Evolutionary conservation across 495 filamentous ascomycete genomes (phyloP).

Genomic region (Hyaloscypha finlandica): DNA sequence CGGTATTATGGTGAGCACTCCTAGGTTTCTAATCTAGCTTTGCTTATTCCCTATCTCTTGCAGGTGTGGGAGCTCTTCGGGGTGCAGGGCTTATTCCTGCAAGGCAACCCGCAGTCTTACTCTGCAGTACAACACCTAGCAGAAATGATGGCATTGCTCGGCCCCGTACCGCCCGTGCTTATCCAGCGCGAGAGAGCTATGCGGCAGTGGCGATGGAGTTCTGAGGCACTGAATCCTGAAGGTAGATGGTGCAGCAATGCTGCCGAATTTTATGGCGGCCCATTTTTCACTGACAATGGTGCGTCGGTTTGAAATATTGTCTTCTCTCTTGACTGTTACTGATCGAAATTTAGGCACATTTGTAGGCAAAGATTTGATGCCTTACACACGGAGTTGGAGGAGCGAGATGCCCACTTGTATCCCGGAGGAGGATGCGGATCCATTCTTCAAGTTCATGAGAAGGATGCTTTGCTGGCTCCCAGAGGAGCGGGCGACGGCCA

Average conservation of each 20-base stretch:
- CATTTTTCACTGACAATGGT: conserved; percentile 32
- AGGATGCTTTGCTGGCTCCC: conserved; percentile 53
- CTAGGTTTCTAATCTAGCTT: conserved; percentile 2
- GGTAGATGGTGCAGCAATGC: conserved; percentile 24
- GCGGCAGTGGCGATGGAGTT: conserved; percentile 24
- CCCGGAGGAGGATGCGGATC: conserved; percentile 38
- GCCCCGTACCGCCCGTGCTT: conserved; percentile 35
- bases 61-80: conserved; percentile 41
- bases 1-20: conserved; percentile 33
- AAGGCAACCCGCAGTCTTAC: conserved; percentile 31
- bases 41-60: conserved; percentile 16
- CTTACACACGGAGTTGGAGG: background rate
- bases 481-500: conserved; percentile 45
- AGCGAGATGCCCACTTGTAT: conserved; percentile 20
- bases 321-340: background rate
- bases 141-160: conserved; percentile 42
- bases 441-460: conserved; percentile 45
- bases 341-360: background rate
- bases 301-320: conserved; percentile 1
- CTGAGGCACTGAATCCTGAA: conserved; percentile 14
- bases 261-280: conserved; percentile 24
- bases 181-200: conserved; percentile 28
- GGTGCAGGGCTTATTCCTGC: conserved; percentile 35
- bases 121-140: conserved; percentile 37
- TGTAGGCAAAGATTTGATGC: conserved; percentile 14